Evolutionary conservation across 1,284 basidiomycete genomes (phyloP).

Genomic region (Vanrija humicola): DNA sequence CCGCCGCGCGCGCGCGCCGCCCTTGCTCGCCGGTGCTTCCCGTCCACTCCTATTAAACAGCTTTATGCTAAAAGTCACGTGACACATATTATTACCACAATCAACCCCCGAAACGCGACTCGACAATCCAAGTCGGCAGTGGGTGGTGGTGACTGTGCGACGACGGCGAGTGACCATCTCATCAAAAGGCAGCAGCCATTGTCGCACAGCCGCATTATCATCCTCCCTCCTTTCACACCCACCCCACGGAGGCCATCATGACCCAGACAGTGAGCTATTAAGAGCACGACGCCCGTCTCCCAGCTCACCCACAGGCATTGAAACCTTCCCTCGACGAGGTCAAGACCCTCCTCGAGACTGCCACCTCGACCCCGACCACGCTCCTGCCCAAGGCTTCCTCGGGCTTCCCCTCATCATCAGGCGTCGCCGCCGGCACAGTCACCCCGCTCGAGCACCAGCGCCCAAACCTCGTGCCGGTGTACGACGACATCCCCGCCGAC

Average conservation of each 20-base stretch:
- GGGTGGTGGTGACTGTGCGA: too few species aligned
- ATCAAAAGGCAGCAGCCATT: background rate
- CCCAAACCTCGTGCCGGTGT: slow-evolving; percentile 66
- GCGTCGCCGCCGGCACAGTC: slow-evolving; percentile 9
- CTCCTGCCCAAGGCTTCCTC: slow-evolving; percentile 24
- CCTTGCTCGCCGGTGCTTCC: too few species aligned
- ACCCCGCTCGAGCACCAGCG: slow-evolving; percentile 10
- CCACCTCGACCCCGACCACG: slow-evolving; percentile 34
- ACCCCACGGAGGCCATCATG: slow-evolving; percentile 8
- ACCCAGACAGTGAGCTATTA: slow-evolving; percentile 11
- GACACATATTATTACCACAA: too few species aligned
- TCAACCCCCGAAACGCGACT: too few species aligned
- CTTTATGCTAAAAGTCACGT: too few species aligned
- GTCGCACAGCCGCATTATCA: too few species aligned
- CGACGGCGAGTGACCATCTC: too few species aligned
- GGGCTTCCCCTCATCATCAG: slow-evolving; percentile 29
- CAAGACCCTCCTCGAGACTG: slow-evolving; percentile 26
- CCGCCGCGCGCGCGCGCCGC: too few species aligned
- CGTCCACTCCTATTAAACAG: too few species aligned
- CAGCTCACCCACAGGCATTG: slow-evolving; percentile 4
- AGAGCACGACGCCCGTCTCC: background rate
- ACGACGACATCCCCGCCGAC: slow-evolving; percentile 88
- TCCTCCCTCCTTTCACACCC: background rate
- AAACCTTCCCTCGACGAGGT: slow-evolving; percentile 37
- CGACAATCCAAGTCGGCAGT: too few species aligned